Base-by-base conservation (phyloP, 139 green algal species). In the Auxenochlorella pyrenoidosa region DNA sequence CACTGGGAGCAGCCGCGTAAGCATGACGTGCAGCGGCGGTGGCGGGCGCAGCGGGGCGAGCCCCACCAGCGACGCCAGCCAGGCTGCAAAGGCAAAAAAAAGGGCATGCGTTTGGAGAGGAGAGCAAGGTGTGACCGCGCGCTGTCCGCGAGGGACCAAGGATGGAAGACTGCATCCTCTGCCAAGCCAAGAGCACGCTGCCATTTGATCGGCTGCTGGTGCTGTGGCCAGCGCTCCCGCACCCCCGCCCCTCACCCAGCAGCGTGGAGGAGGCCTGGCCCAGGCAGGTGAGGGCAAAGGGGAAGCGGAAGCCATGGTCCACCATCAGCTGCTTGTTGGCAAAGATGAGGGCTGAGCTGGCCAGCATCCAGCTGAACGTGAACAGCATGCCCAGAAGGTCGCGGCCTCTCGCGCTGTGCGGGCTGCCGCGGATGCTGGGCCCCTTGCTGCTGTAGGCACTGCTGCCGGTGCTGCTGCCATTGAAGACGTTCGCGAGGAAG, bases 321-420 rank as follows among this genome's bases (percentile, higher is more conserved):
- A 87, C 83, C 85, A 88, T 84, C 18, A 88, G 44, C 26, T 26
- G n/a, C 44, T 84, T 85, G 85, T 88, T 88, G 16, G 72, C 32
- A 43, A 88, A 88, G 16, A 88, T 88, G 43, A 88, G 85, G 6
- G 85, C 85, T 21, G 76, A 85, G 76, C 73, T 84, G 43, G 76
- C 75, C 6, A 71, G 15, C 85, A 88, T 88, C 85, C 85, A 88
- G 41, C 43, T 32, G 76, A 88, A 47, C 36, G 65, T 88, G 41
- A 63, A 79, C 38, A 76, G 68, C 59, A 76, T 5, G 58, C 68
- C 83, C 54, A 81, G 54, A 70, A 87, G 22, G 41, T 18, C 21
- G 51, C 77, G 34, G 41, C 59, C 41, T 43, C 19, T 0, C 28
- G 22, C 6, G 19, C 51, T 44, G 15, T 51, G 47, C n/a, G 41